Conservation (phyloP, 257 asterid species). For the Verbascum thapsus region DNA sequence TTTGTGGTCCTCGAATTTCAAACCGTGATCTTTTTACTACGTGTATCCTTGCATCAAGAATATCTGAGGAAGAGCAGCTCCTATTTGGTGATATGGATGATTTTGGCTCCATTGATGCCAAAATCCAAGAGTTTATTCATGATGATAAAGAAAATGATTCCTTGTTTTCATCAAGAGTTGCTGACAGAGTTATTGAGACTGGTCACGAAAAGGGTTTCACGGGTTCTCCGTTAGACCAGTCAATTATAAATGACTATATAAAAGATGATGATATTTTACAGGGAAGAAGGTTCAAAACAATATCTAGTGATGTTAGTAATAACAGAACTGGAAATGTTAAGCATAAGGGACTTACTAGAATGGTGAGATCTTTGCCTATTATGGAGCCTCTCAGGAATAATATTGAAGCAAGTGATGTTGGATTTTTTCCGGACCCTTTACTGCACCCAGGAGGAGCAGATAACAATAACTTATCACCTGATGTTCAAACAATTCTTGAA, state of each 20-base stretch:
- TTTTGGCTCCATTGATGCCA: slow-evolving; percentile 25
- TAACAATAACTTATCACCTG: slow-evolving; percentile 30
- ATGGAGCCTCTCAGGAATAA: slow-evolving; percentile 38
- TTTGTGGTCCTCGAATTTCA: slow-evolving; percentile 33
- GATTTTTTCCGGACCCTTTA: slow-evolving; percentile 18
- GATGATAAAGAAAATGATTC: slow-evolving; percentile 35
- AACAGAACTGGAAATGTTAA: slow-evolving; percentile 36
- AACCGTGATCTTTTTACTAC: slow-evolving; percentile 20
- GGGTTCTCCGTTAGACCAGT: slow-evolving; percentile 35
- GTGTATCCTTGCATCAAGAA: slow-evolving; percentile 36
- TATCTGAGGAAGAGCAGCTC: slow-evolving; percentile 56
- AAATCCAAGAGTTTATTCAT: slow-evolving; percentile 18
- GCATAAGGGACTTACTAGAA: slow-evolving; percentile 38
- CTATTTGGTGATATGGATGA: slow-evolving; percentile 64
- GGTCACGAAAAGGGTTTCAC: slow-evolving; percentile 33
- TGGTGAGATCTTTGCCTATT: slow-evolving; percentile 69
- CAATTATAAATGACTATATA: slow-evolving; percentile 37
- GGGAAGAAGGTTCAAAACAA: slow-evolving; percentile 40
- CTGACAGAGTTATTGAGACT: slow-evolving; percentile 32
- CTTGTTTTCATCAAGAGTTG: slow-evolving; percentile 27
- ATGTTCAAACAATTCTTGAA: slow-evolving; percentile 33
- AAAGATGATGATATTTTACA: slow-evolving; percentile 33
- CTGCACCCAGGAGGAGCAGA: slow-evolving; percentile 14
- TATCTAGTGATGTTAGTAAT: slow-evolving; percentile 52
- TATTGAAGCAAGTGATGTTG: slow-evolving; percentile 31